phyloP scores from a whole-genome alignment of 2,329 filamentous ascomycete genomes.

The Escovopsis weberi region DNA sequence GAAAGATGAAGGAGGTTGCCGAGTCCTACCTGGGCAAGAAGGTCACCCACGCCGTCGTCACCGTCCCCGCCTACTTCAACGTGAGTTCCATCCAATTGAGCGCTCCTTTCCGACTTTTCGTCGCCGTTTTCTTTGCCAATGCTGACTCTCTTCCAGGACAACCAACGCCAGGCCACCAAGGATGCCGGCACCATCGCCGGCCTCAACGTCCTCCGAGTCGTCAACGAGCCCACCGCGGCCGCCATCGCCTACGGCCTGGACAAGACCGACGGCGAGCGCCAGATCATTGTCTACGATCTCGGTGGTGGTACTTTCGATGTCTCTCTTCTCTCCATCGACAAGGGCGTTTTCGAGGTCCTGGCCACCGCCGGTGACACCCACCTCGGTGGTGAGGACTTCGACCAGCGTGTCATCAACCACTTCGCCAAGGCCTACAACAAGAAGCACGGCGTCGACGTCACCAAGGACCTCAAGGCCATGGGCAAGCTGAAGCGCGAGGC shows the following conservation, averaged over 20 bases:
- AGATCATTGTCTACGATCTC: slow-evolving; percentile 88
- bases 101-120: neutral
- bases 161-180: slow-evolving; percentile 93
- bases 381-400: slow-evolving; percentile 96
- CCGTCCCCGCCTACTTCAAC: slow-evolving; percentile 96
- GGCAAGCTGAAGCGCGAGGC: slow-evolving; percentile 99
- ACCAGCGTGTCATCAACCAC: slow-evolving; percentile 93
- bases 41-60: slow-evolving; percentile 79
- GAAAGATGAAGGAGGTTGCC: slow-evolving; percentile 75
- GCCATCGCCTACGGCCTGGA: slow-evolving; percentile 90
- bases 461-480: slow-evolving; percentile 94
- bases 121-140: neutral
- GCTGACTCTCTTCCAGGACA: slow-evolving; percentile 39
- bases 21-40: slow-evolving; percentile 70
- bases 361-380: slow-evolving; percentile 95
- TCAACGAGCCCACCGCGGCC: slow-evolving; percentile 92
- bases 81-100: slow-evolving; percentile 13
- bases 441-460: slow-evolving; percentile 85
- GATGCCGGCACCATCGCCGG: slow-evolving; percentile 85
- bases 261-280: slow-evolving; percentile 69
- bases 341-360: slow-evolving; percentile 88
- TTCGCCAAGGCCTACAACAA: slow-evolving; percentile 98
- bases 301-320: slow-evolving; percentile 94
- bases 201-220: slow-evolving; percentile 87
- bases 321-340: slow-evolving; percentile 78